Evolutionary conservation across 176 grass and related monocot species (phyloP), one percentile per base, ranked within the genome.

Genomic region (Puccinellia tenuiflora): DNA sequence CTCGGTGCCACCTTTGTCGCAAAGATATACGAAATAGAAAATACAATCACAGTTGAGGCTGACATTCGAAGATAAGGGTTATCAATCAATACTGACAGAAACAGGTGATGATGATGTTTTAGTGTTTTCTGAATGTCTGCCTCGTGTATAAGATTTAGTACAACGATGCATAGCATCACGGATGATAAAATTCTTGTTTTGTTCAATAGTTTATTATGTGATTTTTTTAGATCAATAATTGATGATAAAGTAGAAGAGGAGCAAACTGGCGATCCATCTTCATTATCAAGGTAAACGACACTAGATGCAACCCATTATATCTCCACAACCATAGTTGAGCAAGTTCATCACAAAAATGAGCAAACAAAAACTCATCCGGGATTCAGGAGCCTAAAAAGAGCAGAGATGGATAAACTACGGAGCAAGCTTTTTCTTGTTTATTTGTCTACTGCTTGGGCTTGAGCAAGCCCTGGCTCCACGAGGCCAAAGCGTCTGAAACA

Each of bases 401-500:
- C 66, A 21, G 3, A 65, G 43, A 33, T 7, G 21, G 7, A 17
- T 17, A n/a, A 88, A 55, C 46, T 66, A 47, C 3, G 29, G 48
- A 70, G 31, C 48, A 31, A 29, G 10, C 50, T 30, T 21, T 40
- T 35, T 81, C 28, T 48, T 40, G 5, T 18, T 18, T 22, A 60
- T 69, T 24, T 33, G 7, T 73, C 39, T 79, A 78, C 9, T 70
- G 84, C 71, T 86, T 86, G 13, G 73, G 75, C 85, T 91, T 91
- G 21, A 90, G 37, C 43, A 91, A 71, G 15, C 78, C 73, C 70
- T 87, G 86, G 84, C 88, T 89, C 57, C 90, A 89, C 26, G 78
- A 88, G 63, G 80, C 83, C 60, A 97, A 89, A 21, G 84, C 88
- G 3, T 94, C 95, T 12, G 86, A 85, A 37, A 82, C 78, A 79